Base-by-base conservation (phyloP, 768 basidiomycete genomes). In the Kwoniella sp. region DNA sequence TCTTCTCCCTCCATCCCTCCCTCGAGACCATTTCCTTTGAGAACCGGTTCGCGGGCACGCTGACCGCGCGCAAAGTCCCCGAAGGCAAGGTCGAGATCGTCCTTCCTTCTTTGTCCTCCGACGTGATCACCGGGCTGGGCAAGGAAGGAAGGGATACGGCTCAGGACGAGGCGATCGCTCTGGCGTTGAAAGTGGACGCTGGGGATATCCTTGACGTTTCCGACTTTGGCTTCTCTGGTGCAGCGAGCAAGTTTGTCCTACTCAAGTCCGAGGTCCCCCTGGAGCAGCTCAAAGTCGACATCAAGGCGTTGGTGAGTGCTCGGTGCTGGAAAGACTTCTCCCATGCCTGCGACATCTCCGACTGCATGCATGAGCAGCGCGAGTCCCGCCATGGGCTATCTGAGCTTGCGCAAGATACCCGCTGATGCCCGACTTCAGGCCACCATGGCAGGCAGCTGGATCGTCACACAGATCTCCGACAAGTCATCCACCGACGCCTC, bases 1-100 rank as follows among this genome's bases (percentile, higher is more conserved):
- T 63, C 22, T 67, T 67, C 53, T 10, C 25, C n/a, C 53, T 56
- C 15, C 10, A 59, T 28, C 65, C 65, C 5, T 9, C 15, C 15
- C n/a, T 41, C 4, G 14, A 28, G 2, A 3, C 11, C 3, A 28
- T 67, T 29, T 32, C 23, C 9, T 61, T 63, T 45, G 11, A 47
- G 22, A 63, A 61, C 19, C 38, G 44, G n/a, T 57, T 28, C 32
- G 37, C 56, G 2, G 65, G 65, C 5, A 45, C 28, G 7, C 58
- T 62, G 14, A 46, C 45, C 12, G 61, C 63, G 17, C 26, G 9
- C 4, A 20, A 19, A 10, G 33, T 34, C 8, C n/a, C 25, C 3
- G 26, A 38, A 27, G 42, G 37, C 4, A 42, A 50, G 19, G 28
- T 55, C 3, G 25, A 55, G 19, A 65, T 65, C 29, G 33, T 53